Evolutionary conservation across 192 early-diverging fungal genomes (phyloP).

Genomic region (Coemansia sp.): DNA sequence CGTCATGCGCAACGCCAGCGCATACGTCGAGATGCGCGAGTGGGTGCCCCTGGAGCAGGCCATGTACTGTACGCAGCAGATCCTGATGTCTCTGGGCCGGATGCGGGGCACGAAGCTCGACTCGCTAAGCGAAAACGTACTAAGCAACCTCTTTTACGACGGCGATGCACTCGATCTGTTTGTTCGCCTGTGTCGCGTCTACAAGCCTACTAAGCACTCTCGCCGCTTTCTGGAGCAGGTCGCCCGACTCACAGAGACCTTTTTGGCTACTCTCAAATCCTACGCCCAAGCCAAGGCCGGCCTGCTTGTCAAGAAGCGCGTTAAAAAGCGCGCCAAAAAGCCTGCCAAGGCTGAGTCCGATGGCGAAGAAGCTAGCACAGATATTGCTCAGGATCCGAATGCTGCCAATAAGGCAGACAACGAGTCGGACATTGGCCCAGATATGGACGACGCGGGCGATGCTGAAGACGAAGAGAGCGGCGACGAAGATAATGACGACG

Average conservation of each 20-base stretch:
- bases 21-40: conserved; percentile 41
- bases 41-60: conserved; percentile 38
- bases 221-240: conserved; percentile 42
- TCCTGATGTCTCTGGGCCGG: conserved; percentile 31
- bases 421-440: neutral
- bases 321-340: conserved; percentile 22
- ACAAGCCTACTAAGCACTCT: conserved; percentile 31
- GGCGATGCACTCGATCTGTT: conserved; percentile 52
- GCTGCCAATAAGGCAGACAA: neutral
- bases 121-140: conserved; percentile 35
- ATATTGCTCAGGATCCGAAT: neutral
- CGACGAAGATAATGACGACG: conserved; percentile 9
- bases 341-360: neutral
- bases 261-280: conserved; percentile 27
- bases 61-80: conserved; percentile 54
- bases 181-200: conserved; percentile 44
- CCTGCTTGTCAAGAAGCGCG: conserved; percentile 32
- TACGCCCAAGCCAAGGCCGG: conserved; percentile 30
- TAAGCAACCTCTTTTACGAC: conserved; percentile 55
- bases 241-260: conserved; percentile 40
- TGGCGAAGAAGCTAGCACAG: neutral
- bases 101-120: conserved; percentile 50
- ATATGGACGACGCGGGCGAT: neutral
- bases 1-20: conserved; percentile 41
- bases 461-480: conserved; percentile 10